phyloP scores from a whole-genome alignment of 164 flowering plant genomes.

The Sedum album region DNA sequence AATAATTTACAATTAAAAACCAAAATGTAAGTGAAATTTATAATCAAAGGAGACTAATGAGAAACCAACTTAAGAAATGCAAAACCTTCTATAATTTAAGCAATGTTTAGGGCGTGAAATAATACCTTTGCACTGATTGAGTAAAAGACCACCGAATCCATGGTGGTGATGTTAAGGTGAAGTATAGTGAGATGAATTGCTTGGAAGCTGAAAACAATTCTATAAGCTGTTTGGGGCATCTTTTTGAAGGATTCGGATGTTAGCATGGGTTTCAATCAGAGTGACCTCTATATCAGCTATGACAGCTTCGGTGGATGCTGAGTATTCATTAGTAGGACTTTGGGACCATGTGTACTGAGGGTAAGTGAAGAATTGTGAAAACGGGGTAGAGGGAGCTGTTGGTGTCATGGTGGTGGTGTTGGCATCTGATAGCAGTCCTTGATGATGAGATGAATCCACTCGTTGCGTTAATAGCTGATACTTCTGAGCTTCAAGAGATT shows the following conservation, averaged over 20 bases:
- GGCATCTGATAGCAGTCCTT: slow-evolving; percentile 4
- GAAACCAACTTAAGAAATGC: not conserved
- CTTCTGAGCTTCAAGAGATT: slow-evolving; percentile 67
- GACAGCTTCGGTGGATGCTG: slow-evolving; percentile 28
- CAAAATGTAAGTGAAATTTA: not conserved
- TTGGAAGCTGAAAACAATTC: slow-evolving; percentile 54
- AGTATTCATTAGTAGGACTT: slow-evolving; percentile 19
- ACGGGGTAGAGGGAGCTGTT: slow-evolving; percentile 20
- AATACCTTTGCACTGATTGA: slow-evolving; percentile 86
- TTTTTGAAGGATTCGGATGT: slow-evolving; percentile 46
- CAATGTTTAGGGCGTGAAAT: not conserved
- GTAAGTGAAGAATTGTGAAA: slow-evolving; percentile 54
- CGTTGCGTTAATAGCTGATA: slow-evolving; percentile 13
- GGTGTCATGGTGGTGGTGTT: not conserved
- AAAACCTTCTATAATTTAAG: not conserved
- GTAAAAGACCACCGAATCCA: slow-evolving; percentile 61
- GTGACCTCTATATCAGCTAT: slow-evolving; percentile 80
- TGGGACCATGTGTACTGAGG: slow-evolving; percentile 59
- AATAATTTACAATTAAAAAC: too few species aligned
- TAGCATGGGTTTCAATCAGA: slow-evolving; percentile 78
- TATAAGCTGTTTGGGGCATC: slow-evolving; percentile 41
- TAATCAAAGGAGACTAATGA: too few species aligned
- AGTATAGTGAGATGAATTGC: slow-evolving; percentile 53
- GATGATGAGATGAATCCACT: slow-evolving; percentile 1
- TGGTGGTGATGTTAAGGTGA: slow-evolving; percentile 75